Percentiles rank a stretch among this genome's conserved stretches.
These are phyloP conservation scores for Lippia alba DNA, from an alignment of 305 asterid genomes.

Conservation along the genomic window DNA sequence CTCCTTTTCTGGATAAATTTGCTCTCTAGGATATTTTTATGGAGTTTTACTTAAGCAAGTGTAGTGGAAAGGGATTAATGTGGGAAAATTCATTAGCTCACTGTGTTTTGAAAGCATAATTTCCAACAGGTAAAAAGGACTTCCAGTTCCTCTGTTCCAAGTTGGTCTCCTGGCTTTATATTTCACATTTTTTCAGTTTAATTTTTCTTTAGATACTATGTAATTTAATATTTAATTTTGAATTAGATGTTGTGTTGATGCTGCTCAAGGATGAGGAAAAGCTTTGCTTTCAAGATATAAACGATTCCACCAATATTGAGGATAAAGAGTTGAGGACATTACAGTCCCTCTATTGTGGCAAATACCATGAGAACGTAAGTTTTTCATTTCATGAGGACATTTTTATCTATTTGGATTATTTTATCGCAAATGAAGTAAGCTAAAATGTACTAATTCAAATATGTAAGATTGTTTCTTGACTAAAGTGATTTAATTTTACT, in stretches of 20 bases:
- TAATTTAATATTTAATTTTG: too few relatives aligned
- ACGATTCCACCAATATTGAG: slow-evolving; percentile 85
- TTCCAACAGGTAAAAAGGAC: slow-evolving; percentile 92
- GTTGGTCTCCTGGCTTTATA: too few relatives aligned
- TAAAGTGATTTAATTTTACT: too few relatives aligned
- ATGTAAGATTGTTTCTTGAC: too few relatives aligned
- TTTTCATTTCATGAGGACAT: too few relatives aligned
- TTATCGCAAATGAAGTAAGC: too few relatives aligned
- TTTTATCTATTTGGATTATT: too few relatives aligned
- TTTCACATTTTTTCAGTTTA: too few relatives aligned
- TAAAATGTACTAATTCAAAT: too few relatives aligned
- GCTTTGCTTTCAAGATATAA: slow-evolving; percentile 86
- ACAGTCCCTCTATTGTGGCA: slow-evolving; percentile 98
- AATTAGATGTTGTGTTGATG: slow-evolving; percentile 86
- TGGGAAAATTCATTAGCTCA: slow-evolving; percentile 98
- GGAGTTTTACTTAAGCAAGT: slow-evolving; percentile 94
- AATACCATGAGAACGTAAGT: slow-evolving; percentile 85
- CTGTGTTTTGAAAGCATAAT: slow-evolving; percentile 91
- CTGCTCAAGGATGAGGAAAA: slow-evolving; percentile 82
- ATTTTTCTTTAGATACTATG: too few relatives aligned
- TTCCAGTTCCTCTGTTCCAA: slow-evolving; percentile 97
- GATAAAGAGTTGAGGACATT: slow-evolving; percentile 91
- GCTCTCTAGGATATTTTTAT: slow-evolving; percentile 84
- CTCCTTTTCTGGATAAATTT: too few relatives aligned
- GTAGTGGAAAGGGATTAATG: slow-evolving; percentile 94